These are phyloP conservation scores for Gamsiella multidivaricata DNA, from an alignment of 192 early-diverging fungal genomes.

Conservation along the genomic window DNA sequence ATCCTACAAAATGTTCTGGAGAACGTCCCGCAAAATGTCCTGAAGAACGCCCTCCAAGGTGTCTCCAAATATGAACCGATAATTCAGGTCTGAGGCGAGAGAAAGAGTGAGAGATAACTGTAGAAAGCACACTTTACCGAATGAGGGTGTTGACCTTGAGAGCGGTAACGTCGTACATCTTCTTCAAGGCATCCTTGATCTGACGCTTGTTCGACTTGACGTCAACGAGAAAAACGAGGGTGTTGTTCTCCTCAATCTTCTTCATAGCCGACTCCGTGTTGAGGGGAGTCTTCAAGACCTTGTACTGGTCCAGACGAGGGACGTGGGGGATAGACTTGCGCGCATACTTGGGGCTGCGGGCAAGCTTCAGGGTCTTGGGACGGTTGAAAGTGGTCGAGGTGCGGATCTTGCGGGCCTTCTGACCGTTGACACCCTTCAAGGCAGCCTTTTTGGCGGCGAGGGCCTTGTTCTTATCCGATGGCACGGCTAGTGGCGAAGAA, in stretches of 20 bases:
- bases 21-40: too few relatives aligned
- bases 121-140: too few relatives aligned
- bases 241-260: constrained; percentile 99
- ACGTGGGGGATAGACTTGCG: constrained; percentile 87
- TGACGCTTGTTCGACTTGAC: constrained; percentile 98
- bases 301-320: constrained; percentile 90
- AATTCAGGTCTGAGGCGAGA: too few relatives aligned
- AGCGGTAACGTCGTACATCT: constrained; percentile 96
- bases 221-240: constrained; percentile 97
- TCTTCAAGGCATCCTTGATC: constrained; percentile 98
- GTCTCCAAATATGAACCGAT: too few relatives aligned
- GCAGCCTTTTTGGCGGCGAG: constrained; percentile 97
- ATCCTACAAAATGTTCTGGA: too few relatives aligned
- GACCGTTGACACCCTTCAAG: constrained; percentile 90
- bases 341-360: constrained; percentile 92
- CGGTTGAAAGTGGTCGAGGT: constrained; percentile 93
- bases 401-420: constrained; percentile 88
- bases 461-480: constrained; percentile 81
- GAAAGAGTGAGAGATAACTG: too few relatives aligned
- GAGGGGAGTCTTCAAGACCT: constrained; percentile 89
- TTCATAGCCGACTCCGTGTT: constrained; percentile 99
- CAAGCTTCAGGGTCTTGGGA: constrained; percentile 94
- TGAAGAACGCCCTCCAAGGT: too few relatives aligned
- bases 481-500: constrained; percentile 8
- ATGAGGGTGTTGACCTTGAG: constrained; percentile 98